phyloP scores from a whole-genome alignment of 176 grass and related monocot species.

The Luzula sylvatica region DNA sequence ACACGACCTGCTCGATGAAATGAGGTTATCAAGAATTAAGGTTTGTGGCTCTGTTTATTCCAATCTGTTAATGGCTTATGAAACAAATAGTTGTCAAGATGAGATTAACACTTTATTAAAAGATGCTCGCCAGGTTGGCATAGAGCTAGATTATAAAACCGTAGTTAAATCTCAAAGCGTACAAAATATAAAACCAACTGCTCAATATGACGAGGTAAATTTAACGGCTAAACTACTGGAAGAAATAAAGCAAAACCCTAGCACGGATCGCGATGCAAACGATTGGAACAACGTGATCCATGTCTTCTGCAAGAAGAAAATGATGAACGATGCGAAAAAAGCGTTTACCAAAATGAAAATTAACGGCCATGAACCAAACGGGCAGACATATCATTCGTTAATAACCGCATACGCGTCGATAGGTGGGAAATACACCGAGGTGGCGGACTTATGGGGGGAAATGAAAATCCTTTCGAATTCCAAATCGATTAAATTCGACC shows the following conservation, averaged over 20 bases:
- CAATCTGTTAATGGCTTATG: slow-evolving; percentile 68
- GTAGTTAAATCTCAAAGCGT: slow-evolving; percentile 57
- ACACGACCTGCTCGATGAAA: slow-evolving; percentile 87
- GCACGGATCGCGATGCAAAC: slow-evolving; percentile 47
- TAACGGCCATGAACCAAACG: slow-evolving; percentile 68
- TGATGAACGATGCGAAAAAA: slow-evolving; percentile 83
- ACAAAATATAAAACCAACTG: slow-evolving; percentile 1
- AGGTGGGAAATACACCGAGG: slow-evolving; percentile 76
- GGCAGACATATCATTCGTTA: slow-evolving; percentile 65
- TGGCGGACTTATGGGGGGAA: slow-evolving; percentile 90
- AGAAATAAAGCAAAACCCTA: slow-evolving; percentile 53
- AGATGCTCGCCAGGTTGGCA: slow-evolving; percentile 59
- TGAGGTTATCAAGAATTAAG: slow-evolving; percentile 78
- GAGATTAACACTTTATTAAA: slow-evolving; percentile 51
- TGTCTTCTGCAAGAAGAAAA: slow-evolving; percentile 89
- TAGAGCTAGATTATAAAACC: slow-evolving; percentile 59
- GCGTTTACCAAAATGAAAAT: slow-evolving; percentile 73
- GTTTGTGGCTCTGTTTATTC: slow-evolving; percentile 74
- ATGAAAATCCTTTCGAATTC: slow-evolving; percentile 66
- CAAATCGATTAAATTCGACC: slow-evolving; percentile 62
- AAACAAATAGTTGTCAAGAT: slow-evolving; percentile 43
- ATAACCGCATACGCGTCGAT: slow-evolving; percentile 67
- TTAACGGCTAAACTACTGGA: slow-evolving; percentile 58
- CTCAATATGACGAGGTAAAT: slow-evolving; percentile 31
- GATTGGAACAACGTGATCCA: slow-evolving; percentile 91